phyloP scores from a whole-genome alignment of 129 eudicot species.

The Flaveria robusta region DNA sequence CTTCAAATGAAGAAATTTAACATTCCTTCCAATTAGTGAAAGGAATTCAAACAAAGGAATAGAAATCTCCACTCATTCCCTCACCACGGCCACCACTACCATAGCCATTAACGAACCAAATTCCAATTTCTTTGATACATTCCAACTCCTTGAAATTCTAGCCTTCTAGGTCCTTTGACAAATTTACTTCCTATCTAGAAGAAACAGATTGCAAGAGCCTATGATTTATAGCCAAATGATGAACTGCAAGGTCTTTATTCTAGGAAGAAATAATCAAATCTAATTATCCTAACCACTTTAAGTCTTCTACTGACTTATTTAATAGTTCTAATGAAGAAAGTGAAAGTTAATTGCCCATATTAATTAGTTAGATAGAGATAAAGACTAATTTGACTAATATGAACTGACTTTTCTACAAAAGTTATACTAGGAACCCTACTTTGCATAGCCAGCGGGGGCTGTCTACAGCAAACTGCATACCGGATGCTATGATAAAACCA shows the following conservation, averaged over 20 bases:
- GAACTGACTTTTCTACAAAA: neutral
- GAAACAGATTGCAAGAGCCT: neutral
- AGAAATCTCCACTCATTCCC: too few relatives aligned
- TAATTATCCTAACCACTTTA: slow-evolving; percentile 2
- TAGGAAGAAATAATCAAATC: slow-evolving; percentile 6
- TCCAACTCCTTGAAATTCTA: too few relatives aligned
- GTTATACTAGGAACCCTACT: slow-evolving; percentile 39
- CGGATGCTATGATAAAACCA: slow-evolving; percentile 64
- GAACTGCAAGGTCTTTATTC: neutral
- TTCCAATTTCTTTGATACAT: too few relatives aligned
- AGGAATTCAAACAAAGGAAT: too few relatives aligned
- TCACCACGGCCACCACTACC: too few relatives aligned
- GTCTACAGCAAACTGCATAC: slow-evolving; percentile 92
- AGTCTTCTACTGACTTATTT: neutral
- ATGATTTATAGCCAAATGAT: neutral
- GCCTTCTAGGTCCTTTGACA: too few relatives aligned
- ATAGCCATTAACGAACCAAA: too few relatives aligned
- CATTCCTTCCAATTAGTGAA: too few relatives aligned
- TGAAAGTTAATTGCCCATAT: neutral
- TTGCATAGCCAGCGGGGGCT: slow-evolving; percentile 95
- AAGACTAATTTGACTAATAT: slow-evolving; percentile 1
- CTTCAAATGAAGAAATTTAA: too few relatives aligned
- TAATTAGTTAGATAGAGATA: neutral
- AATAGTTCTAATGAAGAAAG: neutral
- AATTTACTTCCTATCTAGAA: neutral